Conservation (phyloP, 306 rosid genomes). For the Vigna hirtella region DNA sequence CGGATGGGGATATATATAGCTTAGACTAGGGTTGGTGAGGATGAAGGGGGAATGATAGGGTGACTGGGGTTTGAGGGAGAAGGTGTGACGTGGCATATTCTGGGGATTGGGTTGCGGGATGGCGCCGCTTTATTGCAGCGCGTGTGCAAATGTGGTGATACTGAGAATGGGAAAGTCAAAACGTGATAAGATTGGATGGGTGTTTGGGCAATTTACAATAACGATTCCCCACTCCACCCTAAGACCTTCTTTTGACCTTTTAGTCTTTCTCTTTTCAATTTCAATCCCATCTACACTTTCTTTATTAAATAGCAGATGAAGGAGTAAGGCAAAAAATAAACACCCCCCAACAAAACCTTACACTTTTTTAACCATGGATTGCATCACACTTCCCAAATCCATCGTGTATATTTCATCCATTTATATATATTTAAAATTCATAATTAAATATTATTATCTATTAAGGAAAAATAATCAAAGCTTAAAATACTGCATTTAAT, state of each 20-base stretch:
- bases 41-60: constrained; percentile 44
- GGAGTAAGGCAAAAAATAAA: no score
- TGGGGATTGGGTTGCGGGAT: constrained; percentile 12
- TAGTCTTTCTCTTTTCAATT: not conserved
- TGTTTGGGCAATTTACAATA: not conserved
- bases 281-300: no score
- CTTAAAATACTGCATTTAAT: no score
- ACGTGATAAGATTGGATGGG: constrained; percentile 8
- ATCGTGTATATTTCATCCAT: no score
- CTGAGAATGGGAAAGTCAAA: constrained; percentile 26
- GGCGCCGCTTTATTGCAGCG: constrained; percentile 47
- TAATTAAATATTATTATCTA: no score
- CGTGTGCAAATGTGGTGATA: constrained; percentile 24
- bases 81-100: constrained; percentile 54
- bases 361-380: no score
- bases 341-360: no score
- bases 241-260: not conserved
- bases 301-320: no score
- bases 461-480: no score
- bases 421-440: no score
- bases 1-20: constrained; percentile 54
- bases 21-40: constrained; percentile 60
- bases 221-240: not conserved
- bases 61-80: constrained; percentile 36
- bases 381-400: no score